A percentile compares a stretch with the other conserved stretches of the same genome.
Conservation (phyloP, 179 eudicot species). For the Corrigiola litoralis region DNA sequence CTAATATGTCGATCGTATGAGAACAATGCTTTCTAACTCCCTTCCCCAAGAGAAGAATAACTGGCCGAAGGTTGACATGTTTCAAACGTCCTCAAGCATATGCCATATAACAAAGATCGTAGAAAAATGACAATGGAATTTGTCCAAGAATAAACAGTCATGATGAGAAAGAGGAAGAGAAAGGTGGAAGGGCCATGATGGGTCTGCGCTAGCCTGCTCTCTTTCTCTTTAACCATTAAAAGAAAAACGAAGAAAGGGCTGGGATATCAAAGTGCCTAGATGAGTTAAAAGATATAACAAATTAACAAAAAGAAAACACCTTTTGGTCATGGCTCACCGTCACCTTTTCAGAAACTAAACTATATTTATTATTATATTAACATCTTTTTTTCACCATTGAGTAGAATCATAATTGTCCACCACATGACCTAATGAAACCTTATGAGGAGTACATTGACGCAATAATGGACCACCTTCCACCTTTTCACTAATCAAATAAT, state of each 20-base stretch:
- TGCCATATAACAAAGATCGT: neutral
- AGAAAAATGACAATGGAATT: constrained; percentile 17
- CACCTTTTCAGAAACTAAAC: constrained; percentile 6
- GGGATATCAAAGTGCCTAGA: constrained; percentile 32
- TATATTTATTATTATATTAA: constrained; percentile 1
- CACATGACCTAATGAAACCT: constrained; percentile 56
- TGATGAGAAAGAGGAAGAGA: constrained; percentile 17
- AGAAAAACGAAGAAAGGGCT: constrained; percentile 24
- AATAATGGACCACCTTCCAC: constrained; percentile 31
- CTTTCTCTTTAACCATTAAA: constrained; percentile 25
- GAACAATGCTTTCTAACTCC: no score
- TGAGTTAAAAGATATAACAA: constrained; percentile 17
- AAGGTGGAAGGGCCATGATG: constrained; percentile 32
- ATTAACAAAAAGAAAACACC: constrained; percentile 25
- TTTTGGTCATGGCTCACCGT: constrained; percentile 9
- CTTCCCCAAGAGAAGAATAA: neutral
- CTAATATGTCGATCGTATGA: no score
- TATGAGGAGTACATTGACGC: constrained; percentile 40
- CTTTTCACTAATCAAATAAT: constrained; percentile 19
- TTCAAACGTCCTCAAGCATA: no score
- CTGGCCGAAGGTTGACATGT: neutral
- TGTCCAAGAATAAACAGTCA: constrained; percentile 14
- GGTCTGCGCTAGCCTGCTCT: constrained; percentile 17
- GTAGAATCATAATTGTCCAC: constrained; percentile 54
- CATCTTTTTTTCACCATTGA: constrained; percentile 22